Percentiles rank a stretch among this genome's conserved stretches.
These are phyloP conservation scores for Phaeodactylum tricornutum DNA, from an alignment of 108 stramenopile genomes.

Conservation along the genomic window DNA sequence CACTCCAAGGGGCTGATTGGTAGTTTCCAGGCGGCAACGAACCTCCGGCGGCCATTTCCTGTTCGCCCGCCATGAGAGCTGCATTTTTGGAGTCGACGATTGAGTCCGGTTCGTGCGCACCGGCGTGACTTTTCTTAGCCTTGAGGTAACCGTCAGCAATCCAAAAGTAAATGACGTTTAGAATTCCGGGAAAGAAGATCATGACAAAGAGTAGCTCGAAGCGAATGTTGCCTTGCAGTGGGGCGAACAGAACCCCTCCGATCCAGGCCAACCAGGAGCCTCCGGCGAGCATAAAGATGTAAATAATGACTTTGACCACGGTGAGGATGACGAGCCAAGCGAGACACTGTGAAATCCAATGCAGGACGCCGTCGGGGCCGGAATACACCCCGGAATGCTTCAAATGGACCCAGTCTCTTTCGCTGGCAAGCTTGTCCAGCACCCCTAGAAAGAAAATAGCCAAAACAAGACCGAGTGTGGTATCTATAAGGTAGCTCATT, in stretches of 20 bases:
- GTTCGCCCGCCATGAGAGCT: too few species aligned
- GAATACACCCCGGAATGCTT: conserved; percentile 81
- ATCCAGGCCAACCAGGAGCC: conserved; percentile 49
- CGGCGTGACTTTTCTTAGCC: conserved; percentile 40
- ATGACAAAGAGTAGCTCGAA: conserved; percentile 87
- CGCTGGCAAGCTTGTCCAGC: conserved; percentile 53
- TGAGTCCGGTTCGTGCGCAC: conserved; percentile 37
- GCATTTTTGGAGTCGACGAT: conserved; percentile 10
- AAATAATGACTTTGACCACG: conserved; percentile 66
- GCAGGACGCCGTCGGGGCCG: conserved; percentile 52
- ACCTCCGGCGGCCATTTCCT: too few species aligned
- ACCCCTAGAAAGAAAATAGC: conserved; percentile 57
- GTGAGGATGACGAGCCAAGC: conserved; percentile 78
- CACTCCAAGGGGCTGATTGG: too few species aligned
- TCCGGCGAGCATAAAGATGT: conserved; percentile 54
- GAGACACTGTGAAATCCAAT: conserved; percentile 67
- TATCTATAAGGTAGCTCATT: conserved; percentile 81
- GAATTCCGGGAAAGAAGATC: conserved; percentile 85
- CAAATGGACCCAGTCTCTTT: conserved; percentile 56
- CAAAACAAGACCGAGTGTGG: conserved; percentile 70
- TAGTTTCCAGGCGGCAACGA: too few species aligned
- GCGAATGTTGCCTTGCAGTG: conserved; percentile 68
- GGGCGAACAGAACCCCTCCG: conserved; percentile 64
- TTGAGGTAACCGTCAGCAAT: conserved; percentile 81
- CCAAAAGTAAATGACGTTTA: conserved; percentile 91